phyloP scores from a whole-genome alignment of 345 rosid species.

The Cardamine chenopodiifolia region DNA sequence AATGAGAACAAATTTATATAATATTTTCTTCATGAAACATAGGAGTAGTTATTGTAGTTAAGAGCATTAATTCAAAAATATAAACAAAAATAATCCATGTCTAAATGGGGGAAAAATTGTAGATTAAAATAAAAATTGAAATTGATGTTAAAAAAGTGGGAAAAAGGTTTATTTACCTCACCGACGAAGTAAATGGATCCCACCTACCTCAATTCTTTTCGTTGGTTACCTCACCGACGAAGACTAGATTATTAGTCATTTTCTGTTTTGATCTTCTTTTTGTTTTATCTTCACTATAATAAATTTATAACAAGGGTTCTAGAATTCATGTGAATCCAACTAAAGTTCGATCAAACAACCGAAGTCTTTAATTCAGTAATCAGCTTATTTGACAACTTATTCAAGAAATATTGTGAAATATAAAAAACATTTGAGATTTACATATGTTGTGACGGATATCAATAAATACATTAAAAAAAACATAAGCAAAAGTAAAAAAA shows the following conservation, averaged over 20 bases:
- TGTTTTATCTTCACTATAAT: background rate
- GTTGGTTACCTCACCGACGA: slow-evolving; percentile 27
- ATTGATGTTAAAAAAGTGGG: background rate
- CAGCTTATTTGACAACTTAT: background rate
- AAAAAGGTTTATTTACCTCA: background rate
- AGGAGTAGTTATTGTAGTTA: background rate
- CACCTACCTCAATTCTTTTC: slow-evolving; percentile 15
- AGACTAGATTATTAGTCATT: background rate
- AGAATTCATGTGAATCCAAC: background rate
- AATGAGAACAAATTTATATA: too few relatives aligned
- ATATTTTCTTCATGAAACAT: too few relatives aligned
- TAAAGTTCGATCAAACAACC: slow-evolving; percentile 8
- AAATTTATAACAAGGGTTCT: background rate
- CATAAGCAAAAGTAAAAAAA: too few relatives aligned
- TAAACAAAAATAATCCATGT: background rate
- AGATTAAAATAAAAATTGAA: background rate
- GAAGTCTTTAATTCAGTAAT: background rate
- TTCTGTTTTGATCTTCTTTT: background rate
- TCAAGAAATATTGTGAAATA: background rate
- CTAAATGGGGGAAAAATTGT: background rate
- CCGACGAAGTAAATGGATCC: slow-evolving; percentile 30
- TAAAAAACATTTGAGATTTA: background rate
- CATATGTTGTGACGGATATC: background rate
- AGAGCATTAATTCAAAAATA: background rate
- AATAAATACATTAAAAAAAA: background rate